These are phyloP conservation scores for Erodium trifolium DNA, from an alignment of 441 rosid genomes.

Conservation along the genomic window DNA sequence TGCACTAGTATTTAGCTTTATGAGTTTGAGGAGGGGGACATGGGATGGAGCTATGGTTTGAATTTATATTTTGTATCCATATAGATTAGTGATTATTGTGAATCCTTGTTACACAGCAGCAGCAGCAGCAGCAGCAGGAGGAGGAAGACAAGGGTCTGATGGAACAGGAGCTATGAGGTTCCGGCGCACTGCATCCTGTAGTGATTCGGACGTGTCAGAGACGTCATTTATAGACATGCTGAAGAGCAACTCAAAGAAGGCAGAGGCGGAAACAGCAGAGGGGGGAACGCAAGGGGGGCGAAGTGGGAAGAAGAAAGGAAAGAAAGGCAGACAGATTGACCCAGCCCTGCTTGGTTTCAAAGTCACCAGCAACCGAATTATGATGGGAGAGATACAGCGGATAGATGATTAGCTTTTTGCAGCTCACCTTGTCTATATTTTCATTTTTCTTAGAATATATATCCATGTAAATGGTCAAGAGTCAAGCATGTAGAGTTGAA, in stretches of 20 bases:
- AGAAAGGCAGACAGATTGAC: slow-evolving; percentile 41
- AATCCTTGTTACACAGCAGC: not conserved
- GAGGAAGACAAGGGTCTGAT: slow-evolving; percentile 13
- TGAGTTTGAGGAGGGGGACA: no score
- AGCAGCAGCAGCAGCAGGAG: not conserved
- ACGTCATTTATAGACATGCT: slow-evolving; percentile 59
- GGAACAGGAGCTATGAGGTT: slow-evolving; percentile 11
- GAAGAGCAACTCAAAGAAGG: slow-evolving; percentile 39
- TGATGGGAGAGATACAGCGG: slow-evolving; percentile 48
- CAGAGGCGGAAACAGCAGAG: slow-evolving; percentile 25
- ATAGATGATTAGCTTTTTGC: slow-evolving; percentile 24
- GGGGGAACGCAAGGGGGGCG: slow-evolving; percentile 21
- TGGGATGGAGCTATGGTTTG: no score
- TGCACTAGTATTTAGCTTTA: no score
- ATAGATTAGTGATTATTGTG: not conserved
- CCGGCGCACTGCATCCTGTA: slow-evolving; percentile 31
- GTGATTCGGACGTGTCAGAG: slow-evolving; percentile 36
- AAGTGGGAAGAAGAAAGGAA: slow-evolving; percentile 38
- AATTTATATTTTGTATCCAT: no score
- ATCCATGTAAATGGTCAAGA: no score
- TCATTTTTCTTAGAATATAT: no score
- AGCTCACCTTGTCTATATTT: no score
- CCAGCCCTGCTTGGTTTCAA: slow-evolving; percentile 43
- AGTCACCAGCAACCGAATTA: slow-evolving; percentile 40
- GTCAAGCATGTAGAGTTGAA: no score